Evolutionary conservation across 1,284 basidiomycete species (phyloP), one percentile per base, ranked within the genome.

Genomic region (Puccinia horiana): DNA sequence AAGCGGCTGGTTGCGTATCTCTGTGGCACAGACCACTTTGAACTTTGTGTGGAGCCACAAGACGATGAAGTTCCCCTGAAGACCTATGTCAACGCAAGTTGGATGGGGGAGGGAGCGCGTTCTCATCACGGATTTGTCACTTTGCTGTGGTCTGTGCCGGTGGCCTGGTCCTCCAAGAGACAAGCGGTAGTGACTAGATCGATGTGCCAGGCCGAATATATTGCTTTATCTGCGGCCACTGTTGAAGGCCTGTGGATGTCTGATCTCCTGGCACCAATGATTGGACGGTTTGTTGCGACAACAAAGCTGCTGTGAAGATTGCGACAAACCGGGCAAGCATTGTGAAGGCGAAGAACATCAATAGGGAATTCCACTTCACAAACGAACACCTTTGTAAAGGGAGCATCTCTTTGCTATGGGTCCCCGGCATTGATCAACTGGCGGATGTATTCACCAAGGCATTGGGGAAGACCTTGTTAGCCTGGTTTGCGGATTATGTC

Each of bases 391-490:
- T 75, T n/a, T 18, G 29, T 8, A 52, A 14, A 75, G 23, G n/a
- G 3, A 12, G 6, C 5, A 32, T 54, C 8, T 2, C 2, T 2
- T 18, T 75, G 16, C 0, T 16, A 9, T 75, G 73, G 73, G 32
- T 75, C 0, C 14, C 29, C 5, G 56, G 49, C 20, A 35, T 26
- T 29, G n/a, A 52, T 32, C 73, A 75, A 75, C 14, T 52, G 29
- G 73, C 73, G 18, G 73, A 75, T 49, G 9, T 56, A 2, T 37
- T 75, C 20, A 75, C 73, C 35, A 75, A 75, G 32, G 16, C 73
- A 3, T n/a, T 73, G 40, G 70, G 70, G 11, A 18, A 9, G 49
- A 20, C 4, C 20, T 52, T 52, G 49, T 9, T 52, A 18, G 20
- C 12, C 4, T 4, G 11, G 11, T 52, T 52, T 20, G 49, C 9